Base-by-base conservation (phyloP, 305 asterid genomes). In the Ruellia speciosa region DNA sequence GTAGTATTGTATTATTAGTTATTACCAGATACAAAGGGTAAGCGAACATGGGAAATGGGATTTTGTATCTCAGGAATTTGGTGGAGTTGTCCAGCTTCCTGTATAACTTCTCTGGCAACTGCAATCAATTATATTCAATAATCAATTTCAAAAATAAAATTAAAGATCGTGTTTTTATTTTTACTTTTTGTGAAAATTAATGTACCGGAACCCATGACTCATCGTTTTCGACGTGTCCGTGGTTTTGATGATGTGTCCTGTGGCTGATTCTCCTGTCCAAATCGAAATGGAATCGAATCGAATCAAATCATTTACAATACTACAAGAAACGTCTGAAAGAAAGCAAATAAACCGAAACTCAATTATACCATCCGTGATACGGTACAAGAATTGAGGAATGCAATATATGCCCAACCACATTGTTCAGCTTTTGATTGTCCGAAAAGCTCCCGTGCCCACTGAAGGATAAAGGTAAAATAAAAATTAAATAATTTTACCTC, bases 381-480 rank as follows among this genome's bases (percentile, higher is more conserved):
- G 98, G 98, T 14, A 92, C 98, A 8, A 92, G 85, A 61, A 92
- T 92, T 10, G 84, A 76, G 49, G 98, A 92, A 66, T 92, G 98
- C 56, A 88, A 79, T 52, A 92, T 39, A 72, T 88, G 98, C 28
- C 98, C 98, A 24, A 75, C 75, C 4, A 88, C 80, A 73, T 75
- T 79, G 64, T 92, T 92, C 58, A 92, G 61, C 70, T 56, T 72
- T 18, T 68, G 68, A 50, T 70, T 52, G 62, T 65, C 72, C 3
- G 96, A 92, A 70, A 92, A 92, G 62, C 98, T 92, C 6, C 96
- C 98, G 71, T 92, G 98, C 0, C 98, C 98, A 72, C 96, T 92
- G 90, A n/a, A n/a, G n/a, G n/a, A n/a, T n/a, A n/a, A n/a, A n/a
- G n/a, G n/a, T n/a, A n/a, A n/a, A n/a, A n/a, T n/a, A n/a, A n/a